These are phyloP conservation scores for Emmonsiellopsis sp. DNA, from an alignment of 2,329 filamentous ascomycete species.

Conservation along the genomic window DNA sequence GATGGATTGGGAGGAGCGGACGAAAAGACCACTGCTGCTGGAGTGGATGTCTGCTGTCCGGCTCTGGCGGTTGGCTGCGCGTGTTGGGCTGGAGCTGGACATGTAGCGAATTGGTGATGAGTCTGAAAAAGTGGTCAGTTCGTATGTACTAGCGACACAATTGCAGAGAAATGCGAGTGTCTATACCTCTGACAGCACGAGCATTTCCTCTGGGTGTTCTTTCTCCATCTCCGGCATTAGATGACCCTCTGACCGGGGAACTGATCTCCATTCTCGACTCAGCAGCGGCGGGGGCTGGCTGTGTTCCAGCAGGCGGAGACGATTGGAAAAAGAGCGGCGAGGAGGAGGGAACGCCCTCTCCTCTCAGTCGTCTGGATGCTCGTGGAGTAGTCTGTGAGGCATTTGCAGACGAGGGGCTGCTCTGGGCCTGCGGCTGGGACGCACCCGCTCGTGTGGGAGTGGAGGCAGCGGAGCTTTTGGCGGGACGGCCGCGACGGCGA, in stretches of 20 bases:
- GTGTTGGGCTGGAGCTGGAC: conserved; percentile 78
- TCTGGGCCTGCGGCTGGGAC: conserved; percentile 23
- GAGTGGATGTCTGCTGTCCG: conserved; percentile 65
- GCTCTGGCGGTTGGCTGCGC: conserved; percentile 43
- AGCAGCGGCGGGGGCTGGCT: conserved; percentile 29
- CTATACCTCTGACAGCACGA: conserved; percentile 31
- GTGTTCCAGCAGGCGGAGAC: conserved; percentile 43
- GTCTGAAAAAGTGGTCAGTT: conserved; percentile 43
- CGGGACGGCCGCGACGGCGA: conserved; percentile 32
- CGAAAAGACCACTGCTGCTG: conserved; percentile 80
- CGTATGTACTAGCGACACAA: background rate
- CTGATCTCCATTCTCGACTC: conserved; percentile 36
- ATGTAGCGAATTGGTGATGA: conserved; percentile 90
- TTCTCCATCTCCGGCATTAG: conserved; percentile 30
- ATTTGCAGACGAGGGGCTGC: conserved; percentile 18
- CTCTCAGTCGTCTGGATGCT: conserved; percentile 33
- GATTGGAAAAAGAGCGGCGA: conserved; percentile 74
- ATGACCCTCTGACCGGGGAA: conserved; percentile 37
- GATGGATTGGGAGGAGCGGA: conserved; percentile 53
- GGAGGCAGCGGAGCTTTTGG: conserved; percentile 30
- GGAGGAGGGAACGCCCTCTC: conserved; percentile 48
- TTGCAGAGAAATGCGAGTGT: background rate
- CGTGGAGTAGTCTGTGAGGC: conserved; percentile 37
- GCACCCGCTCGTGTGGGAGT: conserved; percentile 28
- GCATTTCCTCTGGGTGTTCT: conserved; percentile 33